Base-by-base conservation (phyloP, 495 filamentous ascomycete genomes). In the Xylaria curta region DNA sequence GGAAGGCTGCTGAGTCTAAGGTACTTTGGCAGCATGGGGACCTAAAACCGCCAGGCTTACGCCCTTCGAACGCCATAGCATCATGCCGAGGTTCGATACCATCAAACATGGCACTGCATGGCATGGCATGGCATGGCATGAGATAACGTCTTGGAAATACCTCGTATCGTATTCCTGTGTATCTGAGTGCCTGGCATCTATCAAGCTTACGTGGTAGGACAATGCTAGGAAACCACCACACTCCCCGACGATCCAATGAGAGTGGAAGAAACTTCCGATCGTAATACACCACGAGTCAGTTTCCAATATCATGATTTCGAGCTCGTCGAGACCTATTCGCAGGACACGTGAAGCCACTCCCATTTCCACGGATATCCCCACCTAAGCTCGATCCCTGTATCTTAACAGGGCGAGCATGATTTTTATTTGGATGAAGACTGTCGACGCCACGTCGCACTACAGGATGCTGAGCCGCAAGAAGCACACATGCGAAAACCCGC, bases 311-410 rank as follows among this genome's bases (percentile, higher is more conserved):
- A 9, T 36, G 31, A 42, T 49, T n/a, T 8, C 26, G 33, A 64
- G 26, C 24, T 68, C 17, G 49, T 24, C 15, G 28, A 31, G 13
- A 26, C 36, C 46, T 61, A 15, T 47, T 24, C 19, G 42, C 31
- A 56, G 21, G 59, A 56, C 68, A 62, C 68, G 56, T 21, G 31
- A 49, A 56, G 59, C 68, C 53, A 47, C 13, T 59, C 53, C 19
- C 24, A 10, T 47, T 21, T 3, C 15, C 53, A 28, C 68, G 68
- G 68, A 64, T 64, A 54, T 70, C 68, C 68, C 68, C 68, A 70
- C 68, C 59, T 24, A 17, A 44, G 47, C 47, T 61, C 68, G 46
- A 63, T 64, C 44, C 68, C 24, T 53, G 68, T 24, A n/a, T 19
- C 46, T 62, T 36, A 36, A 21, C 31, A 21, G 33, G 36, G n/a